These are phyloP conservation scores for Scenedesmus sp. DNA, from an alignment of 163 green algal species.

Conservation along the genomic window DNA sequence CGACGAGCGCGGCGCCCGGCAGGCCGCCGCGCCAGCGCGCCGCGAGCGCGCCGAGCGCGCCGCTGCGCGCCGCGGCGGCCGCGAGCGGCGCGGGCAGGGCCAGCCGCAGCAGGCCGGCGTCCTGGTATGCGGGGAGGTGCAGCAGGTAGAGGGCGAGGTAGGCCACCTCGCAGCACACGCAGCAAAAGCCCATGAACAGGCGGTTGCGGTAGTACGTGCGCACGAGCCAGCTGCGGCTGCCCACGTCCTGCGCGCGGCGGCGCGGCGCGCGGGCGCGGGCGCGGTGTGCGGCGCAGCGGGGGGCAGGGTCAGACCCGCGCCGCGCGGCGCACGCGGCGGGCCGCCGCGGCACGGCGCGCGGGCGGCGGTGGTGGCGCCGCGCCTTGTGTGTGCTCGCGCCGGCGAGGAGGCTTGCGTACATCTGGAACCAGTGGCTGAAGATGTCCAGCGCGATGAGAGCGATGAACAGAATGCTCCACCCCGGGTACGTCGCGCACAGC, in stretches of 20 bases:
- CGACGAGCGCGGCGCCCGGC: slow-evolving; percentile 54
- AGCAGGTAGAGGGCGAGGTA: slow-evolving; percentile 57
- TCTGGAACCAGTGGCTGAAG: slow-evolving; percentile 93
- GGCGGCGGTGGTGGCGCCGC: too few species aligned
- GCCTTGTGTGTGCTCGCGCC: slow-evolving; percentile 86
- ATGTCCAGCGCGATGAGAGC: slow-evolving; percentile 92
- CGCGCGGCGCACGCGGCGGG: too few species aligned
- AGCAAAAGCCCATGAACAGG: slow-evolving; percentile 98
- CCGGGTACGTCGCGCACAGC: slow-evolving; percentile 47
- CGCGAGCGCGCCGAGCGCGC: not conserved
- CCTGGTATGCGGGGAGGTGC: slow-evolving; percentile 42
- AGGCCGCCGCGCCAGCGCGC: slow-evolving; percentile 28
- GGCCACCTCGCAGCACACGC: slow-evolving; percentile 79
- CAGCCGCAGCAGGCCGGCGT: slow-evolving; percentile 46
- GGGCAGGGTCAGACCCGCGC: too few species aligned
- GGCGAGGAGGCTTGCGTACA: slow-evolving; percentile 82
- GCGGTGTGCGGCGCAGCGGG: too few species aligned
- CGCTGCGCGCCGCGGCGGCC: not conserved
- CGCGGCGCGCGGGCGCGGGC: too few species aligned
- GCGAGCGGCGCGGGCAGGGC: slow-evolving; percentile 10
- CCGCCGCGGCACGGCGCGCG: too few species aligned
- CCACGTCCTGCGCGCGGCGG: slow-evolving; percentile 68
- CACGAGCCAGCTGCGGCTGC: slow-evolving; percentile 77
- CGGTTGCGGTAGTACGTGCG: slow-evolving; percentile 90
- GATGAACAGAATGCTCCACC: slow-evolving; percentile 66